These are phyloP conservation scores for Setomelanomma holmii DNA, from an alignment of 2,329 filamentous ascomycete genomes.

Conservation along the genomic window DNA sequence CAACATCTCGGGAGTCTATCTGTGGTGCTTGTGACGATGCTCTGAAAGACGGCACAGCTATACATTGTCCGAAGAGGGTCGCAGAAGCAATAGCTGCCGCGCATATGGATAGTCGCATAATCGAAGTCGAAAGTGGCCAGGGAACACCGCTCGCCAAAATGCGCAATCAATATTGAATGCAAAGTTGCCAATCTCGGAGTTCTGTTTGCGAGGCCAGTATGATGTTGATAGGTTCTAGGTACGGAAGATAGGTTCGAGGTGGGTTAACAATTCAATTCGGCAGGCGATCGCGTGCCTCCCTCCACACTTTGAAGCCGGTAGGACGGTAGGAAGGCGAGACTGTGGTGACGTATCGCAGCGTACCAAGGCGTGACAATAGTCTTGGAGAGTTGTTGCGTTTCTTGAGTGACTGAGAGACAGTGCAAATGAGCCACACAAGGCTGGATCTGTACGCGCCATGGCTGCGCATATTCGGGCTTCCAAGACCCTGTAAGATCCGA, in stretches of 20 bases:
- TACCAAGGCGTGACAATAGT: background rate
- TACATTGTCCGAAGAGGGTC: slow-evolving; percentile 23
- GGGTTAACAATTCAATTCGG: background rate
- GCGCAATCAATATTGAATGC: background rate
- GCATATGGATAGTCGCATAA: slow-evolving; percentile 39
- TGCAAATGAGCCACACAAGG: background rate
- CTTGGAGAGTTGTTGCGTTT: background rate
- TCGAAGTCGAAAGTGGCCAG: background rate
- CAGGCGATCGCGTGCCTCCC: slow-evolving; percentile 14
- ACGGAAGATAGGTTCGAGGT: background rate
- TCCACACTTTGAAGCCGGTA: background rate
- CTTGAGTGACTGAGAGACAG: background rate
- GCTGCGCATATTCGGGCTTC: background rate
- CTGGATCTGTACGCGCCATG: background rate
- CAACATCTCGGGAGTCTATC: slow-evolving; percentile 1
- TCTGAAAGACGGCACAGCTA: slow-evolving; percentile 28
- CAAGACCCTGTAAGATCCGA: background rate
- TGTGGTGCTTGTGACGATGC: background rate
- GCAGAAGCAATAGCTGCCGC: slow-evolving; percentile 25
- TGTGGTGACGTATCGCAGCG: background rate
- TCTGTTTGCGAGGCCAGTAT: background rate
- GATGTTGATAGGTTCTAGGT: background rate
- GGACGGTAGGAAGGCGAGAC: background rate
- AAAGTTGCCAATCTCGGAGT: background rate
- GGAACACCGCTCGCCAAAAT: background rate